Conservation (phyloP, 1,284 basidiomycete genomes). For the Volvariella volvacea region DNA sequence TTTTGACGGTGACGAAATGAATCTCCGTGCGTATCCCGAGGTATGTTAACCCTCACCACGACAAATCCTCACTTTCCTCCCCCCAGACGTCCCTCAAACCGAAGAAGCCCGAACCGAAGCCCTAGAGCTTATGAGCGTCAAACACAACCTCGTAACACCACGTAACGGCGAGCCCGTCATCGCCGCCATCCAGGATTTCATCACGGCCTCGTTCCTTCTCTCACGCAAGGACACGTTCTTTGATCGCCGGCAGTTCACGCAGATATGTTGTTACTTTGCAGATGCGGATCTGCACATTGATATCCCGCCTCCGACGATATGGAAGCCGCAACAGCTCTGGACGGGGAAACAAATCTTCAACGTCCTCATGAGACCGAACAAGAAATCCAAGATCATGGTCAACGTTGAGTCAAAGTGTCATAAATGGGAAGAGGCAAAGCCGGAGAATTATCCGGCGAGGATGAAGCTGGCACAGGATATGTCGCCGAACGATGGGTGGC, state of each 20-base stretch:
- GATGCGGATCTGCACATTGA: slow-evolving; percentile 93
- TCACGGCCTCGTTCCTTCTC: slow-evolving; percentile 94
- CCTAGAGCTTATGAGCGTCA: slow-evolving; percentile 95
- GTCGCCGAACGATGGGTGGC: slow-evolving; percentile 96
- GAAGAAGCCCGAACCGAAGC: slow-evolving; percentile 99
- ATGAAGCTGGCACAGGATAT: slow-evolving; percentile 74
- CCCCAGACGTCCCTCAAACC: slow-evolving; percentile 92
- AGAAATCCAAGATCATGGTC: slow-evolving; percentile 75
- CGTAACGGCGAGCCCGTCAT: slow-evolving; percentile 98
- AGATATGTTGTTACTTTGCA: slow-evolving; percentile 92
- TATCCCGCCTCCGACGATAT: slow-evolving; percentile 90
- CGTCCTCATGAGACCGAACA: slow-evolving; percentile 94
- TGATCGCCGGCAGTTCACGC: slow-evolving; percentile 92
- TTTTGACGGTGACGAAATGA: slow-evolving; percentile 99
- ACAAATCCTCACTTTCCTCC: slow-evolving; percentile 3
- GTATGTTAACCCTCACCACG: not conserved
- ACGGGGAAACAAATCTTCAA: slow-evolving; percentile 99
- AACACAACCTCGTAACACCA: slow-evolving; percentile 95
- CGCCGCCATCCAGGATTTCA: slow-evolving; percentile 97
- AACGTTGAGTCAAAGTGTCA: slow-evolving; percentile 98
- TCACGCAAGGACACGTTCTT: slow-evolving; percentile 93
- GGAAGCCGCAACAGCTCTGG: slow-evolving; percentile 93
- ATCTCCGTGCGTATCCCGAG: slow-evolving; percentile 67
- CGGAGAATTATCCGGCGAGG: slow-evolving; percentile 48
- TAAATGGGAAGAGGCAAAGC: slow-evolving; percentile 81